Percentiles rank a stretch among this genome's conserved stretches.
These are phyloP conservation scores for Exophiala calicioides DNA, from an alignment of 2,329 filamentous ascomycete species.

Conservation along the genomic window DNA sequence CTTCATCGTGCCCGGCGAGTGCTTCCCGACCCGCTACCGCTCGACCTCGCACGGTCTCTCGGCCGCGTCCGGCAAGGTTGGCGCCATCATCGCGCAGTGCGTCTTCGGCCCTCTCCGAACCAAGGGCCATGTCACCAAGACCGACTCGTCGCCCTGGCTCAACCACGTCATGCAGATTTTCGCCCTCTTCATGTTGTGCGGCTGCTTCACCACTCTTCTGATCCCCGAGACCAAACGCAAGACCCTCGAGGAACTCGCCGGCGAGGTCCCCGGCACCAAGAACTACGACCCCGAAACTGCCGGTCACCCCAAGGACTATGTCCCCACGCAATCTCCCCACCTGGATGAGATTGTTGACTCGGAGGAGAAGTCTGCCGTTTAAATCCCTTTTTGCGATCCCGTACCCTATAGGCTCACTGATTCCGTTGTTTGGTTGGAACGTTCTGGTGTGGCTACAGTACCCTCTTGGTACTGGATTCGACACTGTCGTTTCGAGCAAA, in stretches of 20 bases:
- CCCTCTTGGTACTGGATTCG: no score
- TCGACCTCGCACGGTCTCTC: constrained; percentile 65
- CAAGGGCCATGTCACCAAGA: constrained; percentile 55
- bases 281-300: constrained; percentile 43
- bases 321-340: constrained; percentile 32
- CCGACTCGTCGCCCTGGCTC: constrained; percentile 63
- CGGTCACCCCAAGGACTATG: constrained; percentile 28
- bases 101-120: constrained; percentile 65
- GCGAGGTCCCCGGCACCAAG: constrained; percentile 62
- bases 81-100: constrained; percentile 66
- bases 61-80: constrained; percentile 67
- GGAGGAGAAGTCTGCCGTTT: constrained; percentile 11
- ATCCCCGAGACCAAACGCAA: constrained; percentile 75
- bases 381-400: no score
- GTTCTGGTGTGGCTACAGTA: no score
- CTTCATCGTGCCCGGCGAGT: constrained; percentile 66
- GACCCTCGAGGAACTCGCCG: constrained; percentile 70
- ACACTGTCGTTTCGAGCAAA: no score
- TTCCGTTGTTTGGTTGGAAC: no score
- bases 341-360: constrained; percentile 1
- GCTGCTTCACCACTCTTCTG: constrained; percentile 67
- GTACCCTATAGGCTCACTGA: no score
- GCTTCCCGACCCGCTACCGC: constrained; percentile 64
- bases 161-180: constrained; percentile 64
- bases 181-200: constrained; percentile 68